These are phyloP conservation scores for Diaporthe vexans DNA, from an alignment of 2,329 filamentous ascomycete species.

Conservation along the genomic window DNA sequence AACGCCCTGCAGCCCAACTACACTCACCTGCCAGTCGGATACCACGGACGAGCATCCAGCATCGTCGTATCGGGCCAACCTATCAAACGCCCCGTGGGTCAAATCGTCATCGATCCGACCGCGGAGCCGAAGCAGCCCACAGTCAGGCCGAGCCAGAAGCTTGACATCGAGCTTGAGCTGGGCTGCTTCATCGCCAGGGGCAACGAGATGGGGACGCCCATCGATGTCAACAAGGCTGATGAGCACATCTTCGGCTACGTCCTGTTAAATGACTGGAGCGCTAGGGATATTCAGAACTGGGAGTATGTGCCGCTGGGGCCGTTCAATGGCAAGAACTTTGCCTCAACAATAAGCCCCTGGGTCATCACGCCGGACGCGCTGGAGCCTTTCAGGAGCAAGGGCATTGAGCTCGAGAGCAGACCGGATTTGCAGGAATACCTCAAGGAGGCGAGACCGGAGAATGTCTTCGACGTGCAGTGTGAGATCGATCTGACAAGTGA, in stretches of 20 bases:
- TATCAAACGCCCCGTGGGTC: constrained; percentile 80
- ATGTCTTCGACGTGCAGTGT: constrained; percentile 78
- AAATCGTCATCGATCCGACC: constrained; percentile 76
- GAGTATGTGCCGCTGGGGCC: constrained; percentile 87
- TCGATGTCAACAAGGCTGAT: constrained; percentile 72
- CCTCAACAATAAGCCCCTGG: constrained; percentile 83
- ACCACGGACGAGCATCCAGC: constrained; percentile 83
- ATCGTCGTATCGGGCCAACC: constrained; percentile 81
- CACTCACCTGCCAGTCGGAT: constrained; percentile 83
- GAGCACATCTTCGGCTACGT: constrained; percentile 84
- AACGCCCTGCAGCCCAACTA: constrained; percentile 87
- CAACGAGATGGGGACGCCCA: constrained; percentile 74
- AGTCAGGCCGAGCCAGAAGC: constrained; percentile 73
- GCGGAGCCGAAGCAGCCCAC: constrained; percentile 73
- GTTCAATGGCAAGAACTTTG: constrained; percentile 89
- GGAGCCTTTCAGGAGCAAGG: constrained; percentile 64
- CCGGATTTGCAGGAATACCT: constrained; percentile 60
- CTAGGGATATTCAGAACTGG: constrained; percentile 86
- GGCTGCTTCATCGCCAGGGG: constrained; percentile 79
- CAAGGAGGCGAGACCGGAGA: constrained; percentile 69
- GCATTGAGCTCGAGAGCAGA: constrained; percentile 50
- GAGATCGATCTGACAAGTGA: constrained; percentile 74
- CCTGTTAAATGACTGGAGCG: constrained; percentile 90
- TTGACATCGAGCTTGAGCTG: constrained; percentile 87
- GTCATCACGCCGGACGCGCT: constrained; percentile 83